phyloP scores from a whole-genome alignment of 2,329 filamentous ascomycete genomes.

The Colletotrichum graminicola region DNA sequence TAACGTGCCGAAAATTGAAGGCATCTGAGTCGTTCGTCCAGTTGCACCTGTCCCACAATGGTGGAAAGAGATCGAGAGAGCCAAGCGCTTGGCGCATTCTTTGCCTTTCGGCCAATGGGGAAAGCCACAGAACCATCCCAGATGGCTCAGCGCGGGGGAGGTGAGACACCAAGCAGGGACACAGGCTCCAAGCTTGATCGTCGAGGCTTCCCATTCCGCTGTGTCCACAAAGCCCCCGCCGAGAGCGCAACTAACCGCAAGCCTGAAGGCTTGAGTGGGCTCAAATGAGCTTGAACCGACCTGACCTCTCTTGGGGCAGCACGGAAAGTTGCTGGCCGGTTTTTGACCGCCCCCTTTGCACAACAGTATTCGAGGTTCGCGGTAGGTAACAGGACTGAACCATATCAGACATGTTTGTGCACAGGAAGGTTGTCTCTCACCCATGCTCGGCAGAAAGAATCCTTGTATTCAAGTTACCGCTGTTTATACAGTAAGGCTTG shows the following conservation, averaged over 20 bases:
- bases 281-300: slow-evolving; percentile 37
- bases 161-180: slow-evolving; percentile 26
- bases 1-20: slow-evolving; percentile 33
- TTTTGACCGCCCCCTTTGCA: neutral
- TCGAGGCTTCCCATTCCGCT: slow-evolving; percentile 29
- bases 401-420: neutral
- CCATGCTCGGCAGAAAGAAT: slow-evolving; percentile 17
- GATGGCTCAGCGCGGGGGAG: slow-evolving; percentile 13
- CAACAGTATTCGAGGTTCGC: neutral
- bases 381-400: neutral
- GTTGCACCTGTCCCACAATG: slow-evolving; percentile 39
- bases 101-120: slow-evolving; percentile 18
- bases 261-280: slow-evolving; percentile 40
- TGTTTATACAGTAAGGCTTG: slow-evolving; percentile 20
- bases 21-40: slow-evolving; percentile 38
- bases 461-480: slow-evolving; percentile 19
- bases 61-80: slow-evolving; percentile 37
- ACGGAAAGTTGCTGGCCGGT: too few relatives aligned
- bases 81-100: slow-evolving; percentile 37
- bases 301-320: slow-evolving; percentile 19
- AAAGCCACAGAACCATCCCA: slow-evolving; percentile 15
- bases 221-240: slow-evolving; percentile 31
- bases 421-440: slow-evolving; percentile 6
- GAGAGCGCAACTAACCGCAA: slow-evolving; percentile 15
- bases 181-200: slow-evolving; percentile 34